Evolutionary conservation across 208 protist species (phyloP), one percentile per base, ranked within the genome.

Genomic region (Leishmania guyanensis): DNA sequence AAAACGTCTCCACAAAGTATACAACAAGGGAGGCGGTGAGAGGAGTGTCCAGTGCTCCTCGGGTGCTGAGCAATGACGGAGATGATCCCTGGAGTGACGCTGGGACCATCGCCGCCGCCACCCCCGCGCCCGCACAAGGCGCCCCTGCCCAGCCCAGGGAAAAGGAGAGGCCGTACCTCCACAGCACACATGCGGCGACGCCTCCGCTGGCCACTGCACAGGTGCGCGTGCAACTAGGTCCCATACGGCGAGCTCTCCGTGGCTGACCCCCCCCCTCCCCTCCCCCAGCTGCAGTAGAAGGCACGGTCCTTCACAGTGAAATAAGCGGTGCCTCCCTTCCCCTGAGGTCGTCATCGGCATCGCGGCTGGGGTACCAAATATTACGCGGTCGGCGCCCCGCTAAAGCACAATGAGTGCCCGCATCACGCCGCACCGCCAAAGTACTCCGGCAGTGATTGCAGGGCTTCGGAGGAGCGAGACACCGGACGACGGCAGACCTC

Each of bases 1-100:
- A 6, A 87, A 50, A 64, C 26, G 48, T 43, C 29, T 48, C 75
- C 10, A 74, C 69, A 17, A 77, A 60, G 72, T 16, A 74, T 60
- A 16, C 10, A 22, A 36, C n/a, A 62, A 26, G n/a, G 9, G 78
- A 73, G 5, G 58, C 20, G 26, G 14, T n/a, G 26, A 6, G 26
- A 64, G 26, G 26, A 14, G 58, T n/a, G 58, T 64, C 58, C 26
- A 5, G 26, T 64, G 8, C 58, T 33, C 58, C 58, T 29, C 58
- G 26, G 22, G 58, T 64, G 8, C 58, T 17, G 8, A 10, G 14
- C 58, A n/a, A 33, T 29, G 58, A 14, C 58, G 20, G 58, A 64
- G 58, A 16, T 26, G 26, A 17, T 22, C 58, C 58, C 58, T 33
- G 29, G 26, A n/a, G 58, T n/a, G 58, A 64, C 58, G 26, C 58